phyloP scores from a whole-genome alignment of 2,329 filamentous ascomycete genomes.

The Thielaviopsis musarum region DNA sequence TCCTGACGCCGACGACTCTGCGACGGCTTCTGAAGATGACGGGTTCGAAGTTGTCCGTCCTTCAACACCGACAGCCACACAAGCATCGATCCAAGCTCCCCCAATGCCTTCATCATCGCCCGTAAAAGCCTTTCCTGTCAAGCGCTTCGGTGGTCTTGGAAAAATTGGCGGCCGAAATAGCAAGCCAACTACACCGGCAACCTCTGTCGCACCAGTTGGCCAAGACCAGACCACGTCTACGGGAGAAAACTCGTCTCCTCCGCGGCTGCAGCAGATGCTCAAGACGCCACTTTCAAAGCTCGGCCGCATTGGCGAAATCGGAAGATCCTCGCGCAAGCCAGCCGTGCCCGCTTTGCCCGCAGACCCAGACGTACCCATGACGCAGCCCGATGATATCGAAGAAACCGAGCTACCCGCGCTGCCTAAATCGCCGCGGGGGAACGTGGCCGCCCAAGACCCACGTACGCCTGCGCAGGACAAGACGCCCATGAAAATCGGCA shows the following conservation, averaged over 20 bases:
- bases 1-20: neutral
- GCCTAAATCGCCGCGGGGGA: neutral
- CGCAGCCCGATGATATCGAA: neutral
- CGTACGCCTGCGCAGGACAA: neutral
- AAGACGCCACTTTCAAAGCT: neutral
- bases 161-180: neutral
- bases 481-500: neutral
- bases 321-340: neutral
- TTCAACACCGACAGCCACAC: neutral
- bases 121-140: neutral
- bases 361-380: constrained; percentile 2
- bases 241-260: neutral
- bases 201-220: neutral
- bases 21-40: constrained; percentile 3
- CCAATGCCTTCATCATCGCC: neutral
- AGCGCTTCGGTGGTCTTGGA: neutral
- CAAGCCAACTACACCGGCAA: neutral
- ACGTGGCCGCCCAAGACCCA: neutral
- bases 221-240: constrained; percentile 5
- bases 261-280: neutral
- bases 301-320: neutral
- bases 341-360: neutral
- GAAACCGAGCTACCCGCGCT: neutral
- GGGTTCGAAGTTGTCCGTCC: constrained; percentile 4
- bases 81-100: neutral